phyloP scores from a whole-genome alignment of 768 basidiomycete genomes.

The Boletus pseudo-olivaceus region DNA sequence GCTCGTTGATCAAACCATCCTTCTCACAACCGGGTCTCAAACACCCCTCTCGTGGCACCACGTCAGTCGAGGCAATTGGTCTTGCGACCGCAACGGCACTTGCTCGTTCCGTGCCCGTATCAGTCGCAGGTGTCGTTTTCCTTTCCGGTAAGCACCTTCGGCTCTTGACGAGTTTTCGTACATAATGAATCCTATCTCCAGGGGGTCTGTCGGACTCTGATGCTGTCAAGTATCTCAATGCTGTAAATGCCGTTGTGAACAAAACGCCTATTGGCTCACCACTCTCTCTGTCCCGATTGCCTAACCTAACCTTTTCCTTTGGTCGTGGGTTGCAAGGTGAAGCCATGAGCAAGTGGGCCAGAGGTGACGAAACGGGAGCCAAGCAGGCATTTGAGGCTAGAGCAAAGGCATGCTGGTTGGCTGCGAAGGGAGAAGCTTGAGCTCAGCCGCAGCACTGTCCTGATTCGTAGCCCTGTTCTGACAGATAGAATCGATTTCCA shows the following conservation, averaged over 20 bases:
- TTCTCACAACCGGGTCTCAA: slow-evolving; percentile 49
- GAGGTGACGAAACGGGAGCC: slow-evolving; percentile 40
- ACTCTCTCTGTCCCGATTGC: slow-evolving; percentile 35
- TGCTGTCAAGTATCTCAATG: slow-evolving; percentile 40
- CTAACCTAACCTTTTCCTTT: slow-evolving; percentile 48
- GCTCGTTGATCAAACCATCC: slow-evolving; percentile 49
- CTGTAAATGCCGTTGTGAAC: slow-evolving; percentile 38
- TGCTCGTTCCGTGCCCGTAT: slow-evolving; percentile 42
- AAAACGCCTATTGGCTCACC: slow-evolving; percentile 32
- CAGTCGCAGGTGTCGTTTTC: slow-evolving; percentile 49
- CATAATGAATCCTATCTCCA: slow-evolving; percentile 9
- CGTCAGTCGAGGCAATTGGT: slow-evolving; percentile 41
- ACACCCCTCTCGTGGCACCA: slow-evolving; percentile 35
- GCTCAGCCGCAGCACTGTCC: not conserved
- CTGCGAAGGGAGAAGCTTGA: slow-evolving; percentile 35
- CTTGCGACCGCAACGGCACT: slow-evolving; percentile 45
- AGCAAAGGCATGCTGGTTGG: slow-evolving; percentile 42
- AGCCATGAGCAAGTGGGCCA: slow-evolving; percentile 44
- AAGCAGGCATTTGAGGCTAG: slow-evolving; percentile 40
- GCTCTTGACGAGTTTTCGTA: not conserved
- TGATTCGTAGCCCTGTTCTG: not conserved
- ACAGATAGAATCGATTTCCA: not conserved
- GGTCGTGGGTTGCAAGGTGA: slow-evolving; percentile 50
- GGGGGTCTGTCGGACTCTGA: slow-evolving; percentile 43
- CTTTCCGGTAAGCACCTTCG: slow-evolving; percentile 39